phyloP scores from a whole-genome alignment of 768 basidiomycete species.

The Mycena galericulata region DNA sequence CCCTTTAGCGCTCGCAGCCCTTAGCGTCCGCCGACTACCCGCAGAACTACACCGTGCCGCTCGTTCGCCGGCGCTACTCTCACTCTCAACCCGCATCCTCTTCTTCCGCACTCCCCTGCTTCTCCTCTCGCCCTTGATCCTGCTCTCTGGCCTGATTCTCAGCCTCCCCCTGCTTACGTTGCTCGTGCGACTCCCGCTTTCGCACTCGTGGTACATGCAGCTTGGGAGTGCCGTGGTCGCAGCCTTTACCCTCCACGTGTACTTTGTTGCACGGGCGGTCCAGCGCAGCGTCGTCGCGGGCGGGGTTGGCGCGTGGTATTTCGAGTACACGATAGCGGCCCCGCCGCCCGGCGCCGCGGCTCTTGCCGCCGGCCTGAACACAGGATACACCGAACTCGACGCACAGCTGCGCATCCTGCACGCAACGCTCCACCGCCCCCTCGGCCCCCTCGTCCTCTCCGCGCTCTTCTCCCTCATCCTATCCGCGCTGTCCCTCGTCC shows the following conservation, averaged over 20 bases:
- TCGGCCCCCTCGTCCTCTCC: conserved; percentile 84
- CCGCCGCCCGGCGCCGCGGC: not conserved
- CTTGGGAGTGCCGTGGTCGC: conserved; percentile 83
- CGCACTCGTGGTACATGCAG: conserved; percentile 83
- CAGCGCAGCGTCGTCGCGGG: conserved; percentile 82
- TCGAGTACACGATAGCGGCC: conserved; percentile 43
- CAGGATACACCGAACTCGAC: conserved; percentile 69
- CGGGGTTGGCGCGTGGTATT: conserved; percentile 95
- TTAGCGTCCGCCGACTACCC: conserved; percentile 79
- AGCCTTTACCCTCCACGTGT: conserved; percentile 91
- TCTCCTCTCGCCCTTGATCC: conserved; percentile 77
- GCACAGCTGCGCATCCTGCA: conserved; percentile 68
- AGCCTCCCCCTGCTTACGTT: conserved; percentile 86
- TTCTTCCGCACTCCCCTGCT: conserved; percentile 76
- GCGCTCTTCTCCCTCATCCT: conserved; percentile 75
- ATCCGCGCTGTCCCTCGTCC: not conserved
- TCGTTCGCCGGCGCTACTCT: conserved; percentile 71
- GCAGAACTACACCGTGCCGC: conserved; percentile 74
- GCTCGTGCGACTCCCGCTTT: conserved; percentile 80
- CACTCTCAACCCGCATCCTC: conserved; percentile 76
- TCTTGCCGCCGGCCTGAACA: conserved; percentile 31
- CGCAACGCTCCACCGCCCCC: conserved; percentile 79
- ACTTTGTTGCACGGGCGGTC: conserved; percentile 76
- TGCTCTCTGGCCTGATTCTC: conserved; percentile 72
- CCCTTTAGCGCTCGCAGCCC: conserved; percentile 75